Evolutionary conservation across 176 grass and related monocot genomes (phyloP).

Genomic region (Echinochloa phyllopogon): DNA sequence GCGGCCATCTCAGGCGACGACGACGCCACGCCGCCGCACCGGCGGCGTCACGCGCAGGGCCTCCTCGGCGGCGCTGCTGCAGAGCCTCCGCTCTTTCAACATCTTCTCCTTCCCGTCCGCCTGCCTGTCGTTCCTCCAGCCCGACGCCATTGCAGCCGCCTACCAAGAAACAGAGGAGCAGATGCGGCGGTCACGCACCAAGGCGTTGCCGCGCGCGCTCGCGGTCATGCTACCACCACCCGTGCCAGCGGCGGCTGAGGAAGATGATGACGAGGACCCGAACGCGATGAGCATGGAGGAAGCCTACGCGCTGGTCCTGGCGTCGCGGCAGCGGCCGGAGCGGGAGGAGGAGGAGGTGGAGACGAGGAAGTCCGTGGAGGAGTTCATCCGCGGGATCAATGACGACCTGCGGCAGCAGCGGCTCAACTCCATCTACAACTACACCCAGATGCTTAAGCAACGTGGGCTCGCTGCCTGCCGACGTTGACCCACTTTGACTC

Average conservation of each 20-base stretch:
- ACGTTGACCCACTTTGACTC: neutral
- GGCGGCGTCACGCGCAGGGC: constrained; percentile 33
- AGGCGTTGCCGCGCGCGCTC: neutral
- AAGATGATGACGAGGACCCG: neutral
- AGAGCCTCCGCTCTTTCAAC: constrained; percentile 37
- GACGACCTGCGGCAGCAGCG: constrained; percentile 48
- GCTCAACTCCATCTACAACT: constrained; percentile 58
- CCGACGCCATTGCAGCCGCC: neutral
- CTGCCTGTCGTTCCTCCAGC: neutral
- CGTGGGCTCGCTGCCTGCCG: neutral
- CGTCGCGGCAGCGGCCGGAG: constrained; percentile 20
- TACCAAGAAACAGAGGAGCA: neutral
- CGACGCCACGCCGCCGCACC: neutral
- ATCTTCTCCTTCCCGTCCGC: constrained; percentile 45
- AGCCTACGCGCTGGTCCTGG: constrained; percentile 42
- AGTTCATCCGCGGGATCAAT: constrained; percentile 42
- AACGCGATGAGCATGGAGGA: constrained; percentile 59
- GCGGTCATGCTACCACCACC: neutral
- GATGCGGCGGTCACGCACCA: neutral
- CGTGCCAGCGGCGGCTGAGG: neutral
- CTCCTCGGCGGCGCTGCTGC: constrained; percentile 33
- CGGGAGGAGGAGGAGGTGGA: constrained; percentile 36
- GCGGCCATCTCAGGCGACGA: neutral
- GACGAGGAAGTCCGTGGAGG: constrained; percentile 45
- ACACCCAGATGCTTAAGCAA: constrained; percentile 51